Evolutionary conservation across 163 green algal genomes (phyloP).

Genomic region (Chlorella variabilis): DNA sequence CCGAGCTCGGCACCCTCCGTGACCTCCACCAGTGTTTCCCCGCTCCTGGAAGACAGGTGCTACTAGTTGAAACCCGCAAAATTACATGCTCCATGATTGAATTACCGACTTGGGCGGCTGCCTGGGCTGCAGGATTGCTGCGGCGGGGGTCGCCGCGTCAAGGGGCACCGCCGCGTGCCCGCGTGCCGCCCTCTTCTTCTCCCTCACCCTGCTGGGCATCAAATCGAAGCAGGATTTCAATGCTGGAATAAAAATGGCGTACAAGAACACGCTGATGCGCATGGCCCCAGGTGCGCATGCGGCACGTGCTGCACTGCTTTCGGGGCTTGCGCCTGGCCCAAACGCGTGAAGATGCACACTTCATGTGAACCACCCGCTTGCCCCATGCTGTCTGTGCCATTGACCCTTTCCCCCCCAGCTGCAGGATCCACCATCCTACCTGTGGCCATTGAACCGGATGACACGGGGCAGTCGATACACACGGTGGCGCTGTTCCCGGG

Average conservation of each 20-base stretch:
- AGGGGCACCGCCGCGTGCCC: neutral
- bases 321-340: too few species aligned
- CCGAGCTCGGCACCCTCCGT: too few species aligned
- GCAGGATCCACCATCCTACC: constrained; percentile 8
- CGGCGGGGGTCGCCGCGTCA: neutral
- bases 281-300: neutral
- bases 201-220: neutral
- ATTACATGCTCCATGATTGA: too few species aligned
- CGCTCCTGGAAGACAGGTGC: too few species aligned
- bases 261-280: neutral
- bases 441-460: neutral
- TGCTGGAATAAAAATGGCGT: neutral
- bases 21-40: too few species aligned
- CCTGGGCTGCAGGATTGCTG: neutral
- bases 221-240: neutral
- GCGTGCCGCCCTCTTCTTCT: neutral
- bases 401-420: too few species aligned
- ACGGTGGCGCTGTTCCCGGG: constrained; percentile 8
- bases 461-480: neutral
- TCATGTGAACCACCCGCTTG: too few species aligned
- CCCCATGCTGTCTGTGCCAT: too few species aligned
- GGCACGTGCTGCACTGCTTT: too few species aligned
- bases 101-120: too few species aligned
- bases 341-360: too few species aligned
- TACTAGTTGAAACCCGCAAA: too few species aligned